A percentile compares a stretch with the other conserved stretches of the same genome.
These are phyloP conservation scores for Protea cynaroides DNA, from an alignment of 164 flowering plant genomes.

Conservation along the genomic window DNA sequence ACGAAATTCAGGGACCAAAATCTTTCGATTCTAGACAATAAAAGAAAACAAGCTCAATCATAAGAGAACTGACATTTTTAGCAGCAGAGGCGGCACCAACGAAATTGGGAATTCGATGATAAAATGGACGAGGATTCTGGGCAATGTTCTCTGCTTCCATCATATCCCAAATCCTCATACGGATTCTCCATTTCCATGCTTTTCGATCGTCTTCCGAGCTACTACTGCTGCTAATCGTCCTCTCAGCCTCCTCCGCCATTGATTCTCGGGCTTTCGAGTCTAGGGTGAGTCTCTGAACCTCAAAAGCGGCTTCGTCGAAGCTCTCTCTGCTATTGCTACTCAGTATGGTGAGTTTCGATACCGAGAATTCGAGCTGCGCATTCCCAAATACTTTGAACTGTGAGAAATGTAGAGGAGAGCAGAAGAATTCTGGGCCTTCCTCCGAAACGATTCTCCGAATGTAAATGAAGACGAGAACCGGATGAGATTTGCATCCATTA, in stretches of 20 bases:
- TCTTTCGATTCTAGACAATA: no score
- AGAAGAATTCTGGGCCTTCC: neutral
- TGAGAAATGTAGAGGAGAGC: neutral
- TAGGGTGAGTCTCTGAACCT: conserved; percentile 54
- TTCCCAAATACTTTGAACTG: neutral
- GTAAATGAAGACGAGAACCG: neutral
- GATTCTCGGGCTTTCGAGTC: conserved; percentile 58
- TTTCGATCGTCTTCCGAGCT: conserved; percentile 38
- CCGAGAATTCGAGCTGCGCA: conserved; percentile 4
- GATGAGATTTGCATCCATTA: conserved; percentile 15
- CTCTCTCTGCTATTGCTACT: conserved; percentile 13
- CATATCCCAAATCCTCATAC: conserved; percentile 81
- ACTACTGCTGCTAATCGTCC: conserved; percentile 8
- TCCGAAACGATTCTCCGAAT: neutral
- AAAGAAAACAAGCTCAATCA: no score
- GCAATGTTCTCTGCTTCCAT: conserved; percentile 79
- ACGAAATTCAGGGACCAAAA: no score
- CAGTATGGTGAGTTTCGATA: conserved; percentile 13
- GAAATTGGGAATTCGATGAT: conserved; percentile 85
- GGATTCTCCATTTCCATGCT: conserved; percentile 88
- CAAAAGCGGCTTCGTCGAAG: conserved; percentile 62
- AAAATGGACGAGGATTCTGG: conserved; percentile 82
- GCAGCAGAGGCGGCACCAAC: conserved; percentile 70
- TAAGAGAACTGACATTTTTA: conserved; percentile 27
- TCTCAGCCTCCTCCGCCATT: conserved; percentile 57